phyloP scores from a whole-genome alignment of 169 alveolate species.

The Plasmodium gonderi region DNA sequence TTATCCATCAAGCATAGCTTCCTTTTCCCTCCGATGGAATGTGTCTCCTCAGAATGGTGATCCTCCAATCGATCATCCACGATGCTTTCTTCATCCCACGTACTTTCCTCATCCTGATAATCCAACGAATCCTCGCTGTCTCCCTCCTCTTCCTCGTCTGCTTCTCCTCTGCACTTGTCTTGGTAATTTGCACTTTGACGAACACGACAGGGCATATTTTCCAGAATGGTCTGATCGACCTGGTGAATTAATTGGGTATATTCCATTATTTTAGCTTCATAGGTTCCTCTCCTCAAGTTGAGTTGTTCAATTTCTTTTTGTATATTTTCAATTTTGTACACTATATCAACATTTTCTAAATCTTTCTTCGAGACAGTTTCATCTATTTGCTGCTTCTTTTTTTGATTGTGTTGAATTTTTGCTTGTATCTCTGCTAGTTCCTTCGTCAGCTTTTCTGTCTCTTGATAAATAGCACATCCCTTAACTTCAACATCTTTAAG shows the following conservation, averaged over 20 bases:
- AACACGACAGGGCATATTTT: background rate
- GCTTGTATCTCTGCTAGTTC: constrained; percentile 6
- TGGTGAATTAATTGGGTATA: constrained; percentile 21
- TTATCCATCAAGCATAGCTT: background rate
- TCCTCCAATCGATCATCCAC: background rate
- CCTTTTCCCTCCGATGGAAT: background rate
- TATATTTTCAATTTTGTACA: constrained; percentile 31
- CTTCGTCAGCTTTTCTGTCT: constrained; percentile 2
- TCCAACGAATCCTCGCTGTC: background rate
- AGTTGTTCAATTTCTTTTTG: constrained; percentile 39
- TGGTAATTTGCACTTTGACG: background rate
- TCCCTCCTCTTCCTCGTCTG: background rate
- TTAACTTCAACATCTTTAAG: constrained; percentile 81
- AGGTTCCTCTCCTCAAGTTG: background rate
- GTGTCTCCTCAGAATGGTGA: constrained; percentile 9
- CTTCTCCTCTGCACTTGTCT: background rate
- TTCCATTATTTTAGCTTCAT: constrained; percentile 19
- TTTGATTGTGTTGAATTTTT: constrained; percentile 41
- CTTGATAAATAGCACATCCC: constrained; percentile 70
- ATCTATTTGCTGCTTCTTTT: constrained; percentile 53
- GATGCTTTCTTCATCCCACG: background rate
- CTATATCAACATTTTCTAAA: constrained; percentile 63
- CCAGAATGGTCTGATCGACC: constrained; percentile 24
- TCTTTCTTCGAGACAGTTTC: constrained; percentile 55
- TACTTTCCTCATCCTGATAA: background rate